These are phyloP conservation scores for Clonostachys rosea DNA, from an alignment of 2,329 filamentous ascomycete genomes.

Conservation along the genomic window DNA sequence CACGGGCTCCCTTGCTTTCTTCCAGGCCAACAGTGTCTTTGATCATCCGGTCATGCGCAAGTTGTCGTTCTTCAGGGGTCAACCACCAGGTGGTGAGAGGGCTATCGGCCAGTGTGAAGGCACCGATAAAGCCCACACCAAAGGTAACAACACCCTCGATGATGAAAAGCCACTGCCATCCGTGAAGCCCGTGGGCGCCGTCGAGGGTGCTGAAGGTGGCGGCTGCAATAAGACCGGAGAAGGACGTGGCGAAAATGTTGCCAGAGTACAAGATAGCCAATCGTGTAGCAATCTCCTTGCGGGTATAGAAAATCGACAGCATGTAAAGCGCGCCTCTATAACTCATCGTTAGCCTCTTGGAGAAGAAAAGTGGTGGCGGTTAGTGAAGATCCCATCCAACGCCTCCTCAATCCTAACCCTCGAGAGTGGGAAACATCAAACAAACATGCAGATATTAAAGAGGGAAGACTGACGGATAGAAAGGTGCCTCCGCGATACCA, in stretches of 20 bases:
- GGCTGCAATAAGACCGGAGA: conserved; percentile 53
- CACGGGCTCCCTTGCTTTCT: conserved; percentile 25
- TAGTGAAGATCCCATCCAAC: not conserved
- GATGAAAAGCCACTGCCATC: conserved; percentile 65
- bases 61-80: conserved; percentile 25
- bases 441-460: not conserved
- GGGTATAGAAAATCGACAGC: conserved; percentile 48
- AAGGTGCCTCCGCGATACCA: conserved; percentile 49
- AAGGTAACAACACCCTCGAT: conserved; percentile 31
- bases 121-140: conserved; percentile 17
- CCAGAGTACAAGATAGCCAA: conserved; percentile 53
- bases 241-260: conserved; percentile 60
- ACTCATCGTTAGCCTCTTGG: conserved; percentile 42
- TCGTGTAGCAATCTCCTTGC: conserved; percentile 55
- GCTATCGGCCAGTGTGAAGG: conserved; percentile 26
- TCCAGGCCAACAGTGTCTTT: conserved; percentile 17
- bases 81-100: conserved; percentile 29
- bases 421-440: conserved; percentile 27
- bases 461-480: conserved; percentile 30
- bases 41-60: conserved; percentile 33
- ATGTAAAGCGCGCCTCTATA: conserved; percentile 26
- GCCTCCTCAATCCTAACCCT: not conserved
- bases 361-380: conserved; percentile 14
- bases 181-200: conserved; percentile 42
- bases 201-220: conserved; percentile 42